Conservation (phyloP, 2,329 filamentous ascomycete species). For the Fusarium newnesense region DNA sequence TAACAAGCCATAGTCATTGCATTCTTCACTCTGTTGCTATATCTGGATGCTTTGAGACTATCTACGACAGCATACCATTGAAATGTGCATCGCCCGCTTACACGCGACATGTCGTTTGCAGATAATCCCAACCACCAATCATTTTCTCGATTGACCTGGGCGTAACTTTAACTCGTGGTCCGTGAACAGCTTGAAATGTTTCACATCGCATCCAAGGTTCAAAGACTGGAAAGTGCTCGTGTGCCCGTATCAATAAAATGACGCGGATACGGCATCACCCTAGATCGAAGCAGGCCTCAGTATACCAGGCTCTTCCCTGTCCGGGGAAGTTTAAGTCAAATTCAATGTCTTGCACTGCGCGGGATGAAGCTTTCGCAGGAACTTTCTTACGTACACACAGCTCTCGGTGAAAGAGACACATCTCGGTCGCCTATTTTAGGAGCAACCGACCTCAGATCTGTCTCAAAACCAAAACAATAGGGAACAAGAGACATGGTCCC, state of each 20-base stretch:
- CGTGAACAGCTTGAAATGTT: constrained; percentile 23
- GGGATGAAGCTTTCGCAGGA: constrained; percentile 13
- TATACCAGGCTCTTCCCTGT: constrained; percentile 2
- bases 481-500: constrained; percentile 12
- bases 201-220: constrained; percentile 9
- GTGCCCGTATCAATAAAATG: constrained; percentile 18
- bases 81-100: constrained; percentile 13
- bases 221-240: constrained; percentile 33
- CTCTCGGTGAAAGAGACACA: constrained; percentile 20
- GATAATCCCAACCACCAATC: constrained; percentile 2
- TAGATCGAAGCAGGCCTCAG: constrained; percentile 5
- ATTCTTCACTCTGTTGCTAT: constrained; percentile 17
- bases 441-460: constrained; percentile 9
- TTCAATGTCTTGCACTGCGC: background rate
- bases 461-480: constrained; percentile 7
- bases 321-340: background rate
- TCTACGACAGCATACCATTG: no score
- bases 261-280: background rate
- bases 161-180: constrained; percentile 17
- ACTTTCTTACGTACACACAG: constrained; percentile 4
- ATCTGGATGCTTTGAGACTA: background rate
- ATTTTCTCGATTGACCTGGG: background rate
- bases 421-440: constrained; percentile 31
- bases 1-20: background rate
- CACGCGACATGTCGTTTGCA: constrained; percentile 27